Evolutionary conservation across 129 eudicot genomes (phyloP).

Genomic region (Arctium lappa): DNA sequence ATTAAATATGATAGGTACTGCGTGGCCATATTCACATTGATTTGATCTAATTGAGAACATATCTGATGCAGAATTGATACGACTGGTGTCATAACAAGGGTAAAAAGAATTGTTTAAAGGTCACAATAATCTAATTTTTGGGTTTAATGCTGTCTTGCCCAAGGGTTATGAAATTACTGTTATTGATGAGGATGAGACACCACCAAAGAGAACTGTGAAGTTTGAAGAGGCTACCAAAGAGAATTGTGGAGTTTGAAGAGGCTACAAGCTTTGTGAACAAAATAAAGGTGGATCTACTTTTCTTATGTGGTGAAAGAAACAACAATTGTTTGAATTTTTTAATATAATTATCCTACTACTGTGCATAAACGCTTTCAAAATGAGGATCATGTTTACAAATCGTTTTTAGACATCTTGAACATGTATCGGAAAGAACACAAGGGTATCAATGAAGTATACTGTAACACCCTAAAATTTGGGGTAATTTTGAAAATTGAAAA

Average conservation of each 20-base stretch:
- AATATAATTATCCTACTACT: not conserved
- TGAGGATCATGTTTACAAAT: constrained; percentile 83
- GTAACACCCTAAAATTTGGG: too few species aligned
- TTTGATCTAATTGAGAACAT: constrained; percentile 5
- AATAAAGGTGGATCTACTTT: constrained; percentile 59
- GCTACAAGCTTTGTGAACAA: constrained; percentile 96
- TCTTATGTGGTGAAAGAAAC: constrained; percentile 1
- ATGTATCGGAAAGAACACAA: constrained; percentile 94
- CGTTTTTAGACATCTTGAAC: constrained; percentile 80
- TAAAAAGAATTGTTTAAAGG: constrained; percentile 92
- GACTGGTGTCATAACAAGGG: constrained; percentile 88
- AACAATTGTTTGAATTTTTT: not conserved
- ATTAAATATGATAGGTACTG: not conserved
- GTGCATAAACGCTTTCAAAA: constrained; percentile 81
- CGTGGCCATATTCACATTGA: not conserved
- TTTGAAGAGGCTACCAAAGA: too few species aligned
- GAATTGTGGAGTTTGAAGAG: constrained; percentile 86
- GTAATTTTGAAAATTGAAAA: too few species aligned
- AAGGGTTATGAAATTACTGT: constrained; percentile 92
- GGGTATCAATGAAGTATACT: constrained; percentile 82
- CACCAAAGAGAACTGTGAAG: too few species aligned
- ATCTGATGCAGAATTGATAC: constrained; percentile 80
- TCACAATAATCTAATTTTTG: constrained; percentile 79
- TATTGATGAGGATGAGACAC: constrained; percentile 77
- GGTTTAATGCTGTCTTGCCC: constrained; percentile 92